A percentile compares a stretch with the other conserved stretches of the same genome.
Conservation (phyloP, 1,284 basidiomycete genomes). For the Ceratobasidium sp. region DNA sequence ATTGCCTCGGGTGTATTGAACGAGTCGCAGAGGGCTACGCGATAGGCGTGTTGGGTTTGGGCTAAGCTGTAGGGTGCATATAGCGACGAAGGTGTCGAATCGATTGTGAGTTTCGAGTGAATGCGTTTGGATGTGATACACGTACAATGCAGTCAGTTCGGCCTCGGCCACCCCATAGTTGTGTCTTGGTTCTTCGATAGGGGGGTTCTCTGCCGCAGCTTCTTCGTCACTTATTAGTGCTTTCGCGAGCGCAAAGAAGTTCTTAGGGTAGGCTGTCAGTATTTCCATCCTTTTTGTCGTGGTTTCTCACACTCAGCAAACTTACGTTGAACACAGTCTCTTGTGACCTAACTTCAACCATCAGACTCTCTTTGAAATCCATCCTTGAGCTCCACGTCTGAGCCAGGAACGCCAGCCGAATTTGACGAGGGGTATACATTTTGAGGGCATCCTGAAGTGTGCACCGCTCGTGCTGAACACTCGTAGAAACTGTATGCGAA, state of each 20-base stretch:
- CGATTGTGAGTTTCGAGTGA: background rate
- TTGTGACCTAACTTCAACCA: conserved; percentile 87
- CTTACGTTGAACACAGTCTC: conserved; percentile 90
- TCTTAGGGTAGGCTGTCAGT: background rate
- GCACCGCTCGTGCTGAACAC: background rate
- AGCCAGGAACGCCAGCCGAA: conserved; percentile 93
- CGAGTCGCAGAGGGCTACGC: conserved; percentile 93
- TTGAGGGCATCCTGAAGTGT: conserved; percentile 82
- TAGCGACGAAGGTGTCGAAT: background rate
- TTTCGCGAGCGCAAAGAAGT: conserved; percentile 37
- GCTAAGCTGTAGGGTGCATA: conserved; percentile 65
- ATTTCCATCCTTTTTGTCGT: conserved; percentile 54
- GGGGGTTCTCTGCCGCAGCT: conserved; percentile 54
- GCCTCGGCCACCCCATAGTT: conserved; percentile 72
- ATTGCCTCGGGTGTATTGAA: conserved; percentile 95
- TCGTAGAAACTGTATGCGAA: background rate
- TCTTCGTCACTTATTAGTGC: conserved; percentile 36
- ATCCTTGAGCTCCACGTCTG: conserved; percentile 93
- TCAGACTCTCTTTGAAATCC: conserved; percentile 91
- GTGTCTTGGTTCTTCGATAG: conserved; percentile 60
- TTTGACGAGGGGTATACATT: conserved; percentile 86
- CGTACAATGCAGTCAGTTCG: conserved; percentile 34
- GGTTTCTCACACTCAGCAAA: conserved; percentile 34
- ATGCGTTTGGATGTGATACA: background rate
- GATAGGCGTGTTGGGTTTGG: conserved; percentile 81